phyloP scores from a whole-genome alignment of 2,329 filamentous ascomycete genomes.

The Aschersonia sp. region DNA sequence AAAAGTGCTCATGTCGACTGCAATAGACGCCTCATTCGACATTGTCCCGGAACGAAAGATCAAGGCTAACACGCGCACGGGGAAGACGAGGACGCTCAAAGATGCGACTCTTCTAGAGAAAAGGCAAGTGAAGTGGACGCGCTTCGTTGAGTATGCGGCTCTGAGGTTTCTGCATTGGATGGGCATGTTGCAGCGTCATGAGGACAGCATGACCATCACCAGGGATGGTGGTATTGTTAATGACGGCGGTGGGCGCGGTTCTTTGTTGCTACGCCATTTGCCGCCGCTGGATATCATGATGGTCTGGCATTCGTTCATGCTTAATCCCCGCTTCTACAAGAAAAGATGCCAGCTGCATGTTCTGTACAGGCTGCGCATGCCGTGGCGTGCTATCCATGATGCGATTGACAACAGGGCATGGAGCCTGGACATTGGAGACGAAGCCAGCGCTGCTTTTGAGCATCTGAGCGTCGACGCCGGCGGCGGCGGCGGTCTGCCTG shows the following conservation, averaged over 20 bases:
- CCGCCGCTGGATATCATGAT: constrained; percentile 18
- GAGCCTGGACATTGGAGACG: constrained; percentile 1
- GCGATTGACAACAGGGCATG: constrained; percentile 7
- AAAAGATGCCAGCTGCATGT: constrained; percentile 4
- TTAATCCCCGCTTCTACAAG: constrained; percentile 15
- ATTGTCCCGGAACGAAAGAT: constrained; percentile 5
- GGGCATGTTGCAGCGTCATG: neutral
- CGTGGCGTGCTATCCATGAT: constrained; percentile 7
- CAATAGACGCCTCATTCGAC: constrained; percentile 7
- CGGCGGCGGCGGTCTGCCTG: neutral
- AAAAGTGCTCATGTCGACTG: constrained; percentile 8
- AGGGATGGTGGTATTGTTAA: neutral
- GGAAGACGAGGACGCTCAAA: constrained; percentile 9
- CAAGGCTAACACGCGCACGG: constrained; percentile 5
- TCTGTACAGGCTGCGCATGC: constrained; percentile 8
- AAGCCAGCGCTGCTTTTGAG: constrained; percentile 1
- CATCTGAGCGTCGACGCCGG: neutral
- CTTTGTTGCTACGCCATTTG: neutral
- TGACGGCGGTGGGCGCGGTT: neutral
- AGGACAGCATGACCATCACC: neutral
- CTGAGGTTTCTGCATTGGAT: constrained; percentile 13
- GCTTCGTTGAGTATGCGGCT: constrained; percentile 12
- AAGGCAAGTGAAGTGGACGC: constrained; percentile 11
- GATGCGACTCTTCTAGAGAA: constrained; percentile 7
- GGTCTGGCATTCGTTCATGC: constrained; percentile 21